Conservation (phyloP, 148 eudicot genomes). For the Vaccinium myrtillus region DNA sequence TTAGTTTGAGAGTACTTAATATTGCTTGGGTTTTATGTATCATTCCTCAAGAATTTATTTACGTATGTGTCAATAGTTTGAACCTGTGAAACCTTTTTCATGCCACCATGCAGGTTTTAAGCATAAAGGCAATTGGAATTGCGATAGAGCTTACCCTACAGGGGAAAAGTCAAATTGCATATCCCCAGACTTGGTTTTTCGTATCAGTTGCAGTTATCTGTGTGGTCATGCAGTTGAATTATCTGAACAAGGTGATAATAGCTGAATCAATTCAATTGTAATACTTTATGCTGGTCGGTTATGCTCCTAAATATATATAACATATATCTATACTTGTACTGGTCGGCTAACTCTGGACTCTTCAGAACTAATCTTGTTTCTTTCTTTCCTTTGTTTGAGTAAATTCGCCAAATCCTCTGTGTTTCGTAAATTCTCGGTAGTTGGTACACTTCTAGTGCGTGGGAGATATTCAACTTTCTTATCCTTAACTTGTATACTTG, state of each 20-base stretch:
- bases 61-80: not conserved
- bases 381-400: not conserved
- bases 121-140: constrained; percentile 97
- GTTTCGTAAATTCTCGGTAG: not conserved
- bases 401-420: not conserved
- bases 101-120: constrained; percentile 61
- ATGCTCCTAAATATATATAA: not conserved
- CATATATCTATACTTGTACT: not conserved
- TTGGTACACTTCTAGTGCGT: not conserved
- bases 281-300: not conserved
- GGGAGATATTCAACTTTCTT: constrained; percentile 3
- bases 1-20: not conserved
- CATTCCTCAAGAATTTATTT: not conserved
- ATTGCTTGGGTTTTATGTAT: not conserved
- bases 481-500: not conserved
- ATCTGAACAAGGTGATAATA: constrained; percentile 74
- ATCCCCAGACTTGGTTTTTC: constrained; percentile 83
- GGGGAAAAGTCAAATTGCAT: constrained; percentile 72
- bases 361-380: not conserved
- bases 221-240: constrained; percentile 81
- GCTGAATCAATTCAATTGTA: not conserved
- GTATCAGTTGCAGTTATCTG: constrained; percentile 62
- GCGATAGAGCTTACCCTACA: constrained; percentile 83
- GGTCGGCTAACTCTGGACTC: not conserved
- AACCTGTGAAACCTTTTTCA: not conserved